These are phyloP conservation scores for Aspergillus neotritici DNA, from an alignment of 2,329 filamentous ascomycete species.

Conservation along the genomic window DNA sequence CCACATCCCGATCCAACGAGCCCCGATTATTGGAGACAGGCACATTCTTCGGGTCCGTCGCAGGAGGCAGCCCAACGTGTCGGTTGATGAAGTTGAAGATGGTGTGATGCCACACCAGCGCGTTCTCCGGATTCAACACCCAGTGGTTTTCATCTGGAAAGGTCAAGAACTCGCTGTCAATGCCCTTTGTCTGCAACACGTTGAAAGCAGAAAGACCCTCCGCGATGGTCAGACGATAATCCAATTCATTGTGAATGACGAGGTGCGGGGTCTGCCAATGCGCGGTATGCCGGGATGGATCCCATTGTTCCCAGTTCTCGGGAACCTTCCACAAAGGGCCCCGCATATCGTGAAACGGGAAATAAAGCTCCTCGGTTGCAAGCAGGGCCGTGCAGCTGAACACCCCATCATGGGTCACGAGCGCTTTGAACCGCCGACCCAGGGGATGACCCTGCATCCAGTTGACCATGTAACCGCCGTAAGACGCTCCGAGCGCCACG, in stretches of 20 bases:
- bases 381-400: constrained; percentile 42
- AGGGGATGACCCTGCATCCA: constrained; percentile 54
- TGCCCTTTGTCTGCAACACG: constrained; percentile 66
- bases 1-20: constrained; percentile 13
- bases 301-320: constrained; percentile 52
- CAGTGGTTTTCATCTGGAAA: constrained; percentile 78
- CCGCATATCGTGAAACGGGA: constrained; percentile 49
- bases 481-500: constrained; percentile 50
- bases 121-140: constrained; percentile 90
- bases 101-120: constrained; percentile 79
- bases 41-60: constrained; percentile 28
- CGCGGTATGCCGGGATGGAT: constrained; percentile 50
- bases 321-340: constrained; percentile 47
- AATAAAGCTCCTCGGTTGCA: constrained; percentile 51
- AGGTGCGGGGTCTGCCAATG: constrained; percentile 85
- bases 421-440: constrained; percentile 52
- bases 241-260: constrained; percentile 82
- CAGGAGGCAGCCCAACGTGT: constrained; percentile 49
- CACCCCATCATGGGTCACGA: constrained; percentile 51
- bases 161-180: constrained; percentile 71
- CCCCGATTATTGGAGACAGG: constrained; percentile 5
- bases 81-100: constrained; percentile 72
- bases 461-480: constrained; percentile 58
- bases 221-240: constrained; percentile 79
- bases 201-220: constrained; percentile 86